Base-by-base conservation (phyloP, 352 stramenopile genomes). In the Globisporangium lucens region DNA sequence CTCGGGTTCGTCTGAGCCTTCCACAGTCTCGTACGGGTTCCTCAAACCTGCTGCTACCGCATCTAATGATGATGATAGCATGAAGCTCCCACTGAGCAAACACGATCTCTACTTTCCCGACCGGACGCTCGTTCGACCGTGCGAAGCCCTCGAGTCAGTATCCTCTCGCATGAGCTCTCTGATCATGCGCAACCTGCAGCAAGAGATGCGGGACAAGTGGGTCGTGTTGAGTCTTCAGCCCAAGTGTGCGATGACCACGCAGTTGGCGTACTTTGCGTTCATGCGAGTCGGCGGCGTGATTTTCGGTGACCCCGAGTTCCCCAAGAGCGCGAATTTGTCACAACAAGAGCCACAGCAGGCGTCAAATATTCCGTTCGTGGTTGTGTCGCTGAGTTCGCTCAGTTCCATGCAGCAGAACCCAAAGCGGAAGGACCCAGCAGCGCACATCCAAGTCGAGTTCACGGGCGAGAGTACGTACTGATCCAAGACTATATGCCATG, bases 371-470 rank as follows among this genome's bases (percentile, higher is more conserved):
- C 78, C 80, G 9, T 79, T 89, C 47, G 78, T 85, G 4, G 80
- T 89, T 53, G 74, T 89, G 29, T 71, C 66, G 4, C 12, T 30
- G 43, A 60, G 27, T 4, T 47, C 60, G 9, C 55, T 71, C 22
- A 27, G 9, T 1, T 35, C 30, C 15, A 61, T 71, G 6, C 24
- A 43, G 17, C 59, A 30, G 15, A 38, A 47, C 12, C 10, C 29
- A 2, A 52, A 35, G 36, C 58, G 63, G 61, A 77, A 49, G 71
- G 59, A 51, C n/a, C 61, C 65, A n/a, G 58, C 49, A 9, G 58
- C 49, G 10, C 77, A 90, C 55, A 71, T 90, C 27, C 74, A 88
- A 13, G 74, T 89, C 56, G 82, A 89, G 55, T 89, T 91, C 55
- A 80, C 69, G 6, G 79, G 76, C 49, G 81, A 88, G 71, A 91